phyloP scores from a whole-genome alignment of 192 early-diverging fungal genomes.

The Helicostylum pulchrum region DNA sequence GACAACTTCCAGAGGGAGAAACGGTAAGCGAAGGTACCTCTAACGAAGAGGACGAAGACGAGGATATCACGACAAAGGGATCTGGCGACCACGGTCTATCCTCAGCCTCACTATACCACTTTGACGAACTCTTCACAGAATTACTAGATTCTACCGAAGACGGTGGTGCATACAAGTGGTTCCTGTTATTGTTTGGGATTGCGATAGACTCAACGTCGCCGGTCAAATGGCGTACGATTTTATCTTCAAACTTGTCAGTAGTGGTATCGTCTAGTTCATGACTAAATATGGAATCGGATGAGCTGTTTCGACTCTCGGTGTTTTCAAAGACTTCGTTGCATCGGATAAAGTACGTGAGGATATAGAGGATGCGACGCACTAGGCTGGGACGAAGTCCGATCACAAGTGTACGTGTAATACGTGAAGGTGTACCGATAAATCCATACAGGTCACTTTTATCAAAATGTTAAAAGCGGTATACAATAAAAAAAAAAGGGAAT shows the following conservation, averaged over 20 bases:
- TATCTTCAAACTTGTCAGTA: slow-evolving; percentile 25
- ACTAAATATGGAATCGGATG: slow-evolving; percentile 20
- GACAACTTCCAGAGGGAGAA: slow-evolving; percentile 16
- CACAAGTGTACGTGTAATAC: slow-evolving; percentile 52
- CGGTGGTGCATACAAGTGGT: not conserved
- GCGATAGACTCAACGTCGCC: slow-evolving; percentile 25
- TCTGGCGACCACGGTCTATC: slow-evolving; percentile 12
- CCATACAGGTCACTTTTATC: slow-evolving; percentile 48
- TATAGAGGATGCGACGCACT: slow-evolving; percentile 47
- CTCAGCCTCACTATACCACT: slow-evolving; percentile 11
- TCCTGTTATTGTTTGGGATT: slow-evolving; percentile 15
- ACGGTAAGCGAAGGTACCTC: not conserved
- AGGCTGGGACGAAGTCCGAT: slow-evolving; percentile 43
- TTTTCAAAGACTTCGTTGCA: slow-evolving; percentile 57
- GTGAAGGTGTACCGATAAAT: slow-evolving; percentile 43
- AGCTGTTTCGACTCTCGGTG: slow-evolving; percentile 21
- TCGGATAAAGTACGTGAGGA: slow-evolving; percentile 58
- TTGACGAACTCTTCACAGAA: slow-evolving; percentile 2
- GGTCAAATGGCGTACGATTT: slow-evolving; percentile 29
- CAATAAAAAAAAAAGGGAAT: no score
- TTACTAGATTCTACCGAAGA: slow-evolving; percentile 15
- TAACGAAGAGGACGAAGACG: not conserved
- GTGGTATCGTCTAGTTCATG: slow-evolving; percentile 19
- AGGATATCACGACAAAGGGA: not conserved
- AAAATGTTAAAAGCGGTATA: not conserved